These are phyloP conservation scores for Elaeagnus macrophylla DNA, from an alignment of 306 rosid species.

Conservation along the genomic window DNA sequence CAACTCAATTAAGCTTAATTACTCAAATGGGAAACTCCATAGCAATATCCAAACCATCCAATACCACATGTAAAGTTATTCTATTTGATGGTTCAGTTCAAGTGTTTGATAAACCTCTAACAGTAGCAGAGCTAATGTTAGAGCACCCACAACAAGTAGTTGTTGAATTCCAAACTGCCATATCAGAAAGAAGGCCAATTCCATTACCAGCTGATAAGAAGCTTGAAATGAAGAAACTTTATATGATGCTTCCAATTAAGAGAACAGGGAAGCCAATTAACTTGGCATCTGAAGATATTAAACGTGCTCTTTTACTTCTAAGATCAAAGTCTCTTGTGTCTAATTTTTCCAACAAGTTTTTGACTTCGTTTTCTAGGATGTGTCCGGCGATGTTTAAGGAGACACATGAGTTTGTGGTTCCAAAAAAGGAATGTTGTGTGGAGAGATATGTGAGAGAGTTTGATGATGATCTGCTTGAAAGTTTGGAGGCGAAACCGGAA, in stretches of 20 bases:
- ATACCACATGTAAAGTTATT: constrained; percentile 37
- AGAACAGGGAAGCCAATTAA: constrained; percentile 48
- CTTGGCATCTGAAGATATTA: constrained; percentile 43
- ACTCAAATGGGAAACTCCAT: constrained; percentile 57
- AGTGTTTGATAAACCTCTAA: constrained; percentile 40
- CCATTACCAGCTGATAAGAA: constrained; percentile 64
- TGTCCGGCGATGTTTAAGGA: constrained; percentile 21
- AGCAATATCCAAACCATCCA: constrained; percentile 12
- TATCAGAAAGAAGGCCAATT: constrained; percentile 32
- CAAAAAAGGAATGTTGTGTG: constrained; percentile 13
- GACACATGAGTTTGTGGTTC: constrained; percentile 8
- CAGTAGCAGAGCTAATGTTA: constrained; percentile 77
- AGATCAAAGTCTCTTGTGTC: constrained; percentile 24
- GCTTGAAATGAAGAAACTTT: constrained; percentile 43
- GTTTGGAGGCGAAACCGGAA: constrained; percentile 42
- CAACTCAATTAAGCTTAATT: neutral
- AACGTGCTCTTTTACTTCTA: constrained; percentile 24
- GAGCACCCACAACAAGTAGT: constrained; percentile 86
- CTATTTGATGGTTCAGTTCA: constrained; percentile 56
- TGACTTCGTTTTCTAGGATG: constrained; percentile 46
- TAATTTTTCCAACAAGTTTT: constrained; percentile 24
- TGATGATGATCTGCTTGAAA: constrained; percentile 20
- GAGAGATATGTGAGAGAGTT: constrained; percentile 24
- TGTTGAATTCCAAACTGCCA: constrained; percentile 47
- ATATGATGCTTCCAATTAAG: constrained; percentile 65